Conservation (phyloP, 2,329 filamentous ascomycete genomes). For the Hypoxylon sp. region DNA sequence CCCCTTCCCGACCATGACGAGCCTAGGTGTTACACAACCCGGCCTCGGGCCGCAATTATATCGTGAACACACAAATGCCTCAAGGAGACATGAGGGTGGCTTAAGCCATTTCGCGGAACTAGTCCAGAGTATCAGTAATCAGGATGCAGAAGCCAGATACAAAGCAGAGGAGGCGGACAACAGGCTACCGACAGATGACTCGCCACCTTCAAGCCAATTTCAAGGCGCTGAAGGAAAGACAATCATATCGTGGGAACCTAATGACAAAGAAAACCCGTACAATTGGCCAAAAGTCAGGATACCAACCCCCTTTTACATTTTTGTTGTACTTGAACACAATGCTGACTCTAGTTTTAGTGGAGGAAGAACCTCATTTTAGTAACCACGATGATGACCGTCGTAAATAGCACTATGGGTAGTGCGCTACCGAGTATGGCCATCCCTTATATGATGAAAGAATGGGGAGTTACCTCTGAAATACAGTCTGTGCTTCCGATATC, state of each 20-base stretch:
- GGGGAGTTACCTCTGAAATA: constrained; percentile 64
- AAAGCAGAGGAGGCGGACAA: constrained; percentile 61
- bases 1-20: constrained; percentile 23
- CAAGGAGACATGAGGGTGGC: constrained; percentile 28
- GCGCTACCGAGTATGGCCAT: constrained; percentile 75
- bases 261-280: constrained; percentile 68
- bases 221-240: constrained; percentile 48
- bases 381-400: constrained; percentile 70
- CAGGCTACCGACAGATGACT: constrained; percentile 38
- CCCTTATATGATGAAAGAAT: constrained; percentile 70
- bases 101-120: constrained; percentile 45
- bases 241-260: constrained; percentile 62
- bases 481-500: constrained; percentile 72
- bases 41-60: constrained; percentile 22
- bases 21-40: constrained; percentile 5
- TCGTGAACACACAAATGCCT: constrained; percentile 35
- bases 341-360: constrained; percentile 54
- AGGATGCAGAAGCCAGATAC: constrained; percentile 60
- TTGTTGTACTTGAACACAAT: constrained; percentile 7
- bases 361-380: constrained; percentile 70
- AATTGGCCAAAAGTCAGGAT: constrained; percentile 63
- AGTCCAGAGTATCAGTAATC: constrained; percentile 55
- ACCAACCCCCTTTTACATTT: background rate
- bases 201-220: constrained; percentile 34
- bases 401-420: constrained; percentile 78